Percentiles rank a stretch among this genome's conserved stretches.
phyloP scores from a whole-genome alignment of 371 early-diverging fungal species.

The Capniomyces stellatus region DNA sequence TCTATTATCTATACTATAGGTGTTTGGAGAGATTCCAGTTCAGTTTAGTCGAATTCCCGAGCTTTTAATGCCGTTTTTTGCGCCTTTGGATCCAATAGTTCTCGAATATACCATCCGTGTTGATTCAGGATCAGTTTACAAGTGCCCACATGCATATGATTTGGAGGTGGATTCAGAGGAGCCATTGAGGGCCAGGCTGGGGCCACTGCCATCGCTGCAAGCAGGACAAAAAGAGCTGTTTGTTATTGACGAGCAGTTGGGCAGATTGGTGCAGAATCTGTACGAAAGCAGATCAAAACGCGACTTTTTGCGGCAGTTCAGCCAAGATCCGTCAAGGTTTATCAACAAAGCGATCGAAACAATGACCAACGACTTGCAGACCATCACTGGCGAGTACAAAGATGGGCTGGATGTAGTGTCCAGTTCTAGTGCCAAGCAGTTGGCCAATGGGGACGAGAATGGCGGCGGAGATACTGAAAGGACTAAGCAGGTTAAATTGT shows the following conservation, averaged over 20 bases:
- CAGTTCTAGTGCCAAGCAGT: too few relatives aligned
- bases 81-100: conserved; percentile 76
- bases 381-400: conserved; percentile 13
- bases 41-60: conserved; percentile 70
- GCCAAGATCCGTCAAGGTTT: conserved; percentile 71
- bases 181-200: conserved; percentile 7
- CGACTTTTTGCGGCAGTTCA: conserved; percentile 79
- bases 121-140: conserved; percentile 27
- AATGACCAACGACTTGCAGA: conserved; percentile 78
- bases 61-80: conserved; percentile 50
- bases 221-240: conserved; percentile 17
- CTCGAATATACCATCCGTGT: conserved; percentile 75
- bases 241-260: conserved; percentile 35
- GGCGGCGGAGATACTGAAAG: conserved; percentile 25
- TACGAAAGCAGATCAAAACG: conserved; percentile 76
- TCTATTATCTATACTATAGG: conserved; percentile 9
- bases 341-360: conserved; percentile 81
- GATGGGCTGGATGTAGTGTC: conserved; percentile 52
- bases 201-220: conserved; percentile 19
- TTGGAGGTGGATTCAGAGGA: conserved; percentile 82
- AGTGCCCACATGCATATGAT: conserved; percentile 49
- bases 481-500: conserved; percentile 27
- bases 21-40: conserved; percentile 48
- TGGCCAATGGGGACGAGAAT: conserved; percentile 20
- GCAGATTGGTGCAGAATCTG: conserved; percentile 48